phyloP scores from a whole-genome alignment of 2,329 filamentous ascomycete species.

The Stachybotrys elegans region DNA sequence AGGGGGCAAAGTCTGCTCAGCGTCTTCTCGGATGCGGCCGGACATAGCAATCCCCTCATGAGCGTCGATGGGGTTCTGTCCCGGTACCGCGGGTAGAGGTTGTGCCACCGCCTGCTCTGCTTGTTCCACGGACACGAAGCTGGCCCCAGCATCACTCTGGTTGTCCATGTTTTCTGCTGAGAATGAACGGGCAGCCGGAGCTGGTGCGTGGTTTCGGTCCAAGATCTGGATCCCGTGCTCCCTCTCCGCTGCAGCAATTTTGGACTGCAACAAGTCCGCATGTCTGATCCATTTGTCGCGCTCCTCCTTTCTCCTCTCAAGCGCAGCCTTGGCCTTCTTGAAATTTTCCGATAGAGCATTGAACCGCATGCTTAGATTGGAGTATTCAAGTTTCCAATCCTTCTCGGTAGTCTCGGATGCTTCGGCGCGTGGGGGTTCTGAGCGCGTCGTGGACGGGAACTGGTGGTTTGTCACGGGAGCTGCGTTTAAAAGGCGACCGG shows the following conservation, averaged over 20 bases:
- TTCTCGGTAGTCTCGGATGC: conserved; percentile 7
- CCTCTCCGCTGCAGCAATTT: conserved; percentile 37
- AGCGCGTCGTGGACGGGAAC: too few relatives aligned
- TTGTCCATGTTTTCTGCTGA: too few relatives aligned
- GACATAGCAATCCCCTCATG: not conserved
- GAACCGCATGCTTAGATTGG: conserved; percentile 34
- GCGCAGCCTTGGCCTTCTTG: conserved; percentile 32
- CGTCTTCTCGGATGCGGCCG: not conserved
- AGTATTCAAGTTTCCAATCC: conserved; percentile 26
- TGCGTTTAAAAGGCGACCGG: too few relatives aligned
- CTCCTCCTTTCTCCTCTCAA: conserved; percentile 35
- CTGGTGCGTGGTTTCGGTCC: conserved; percentile 11
- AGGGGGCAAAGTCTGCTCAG: not conserved
- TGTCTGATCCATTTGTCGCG: conserved; percentile 41
- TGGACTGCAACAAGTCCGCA: conserved; percentile 36
- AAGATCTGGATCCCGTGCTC: conserved; percentile 27
- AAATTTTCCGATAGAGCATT: conserved; percentile 34
- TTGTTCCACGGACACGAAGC: too few relatives aligned
- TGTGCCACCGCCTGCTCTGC: too few relatives aligned
- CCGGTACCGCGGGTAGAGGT: too few relatives aligned
- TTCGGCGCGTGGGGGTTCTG: too few relatives aligned
- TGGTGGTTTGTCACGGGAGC: too few relatives aligned
- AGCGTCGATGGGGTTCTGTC: not conserved
- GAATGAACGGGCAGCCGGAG: too few relatives aligned
- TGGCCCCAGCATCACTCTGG: too few relatives aligned